Evolutionary conservation across 192 early-diverging fungal species (phyloP), one percentile per base, ranked within the genome.

Genomic region (Dispira simplex): DNA sequence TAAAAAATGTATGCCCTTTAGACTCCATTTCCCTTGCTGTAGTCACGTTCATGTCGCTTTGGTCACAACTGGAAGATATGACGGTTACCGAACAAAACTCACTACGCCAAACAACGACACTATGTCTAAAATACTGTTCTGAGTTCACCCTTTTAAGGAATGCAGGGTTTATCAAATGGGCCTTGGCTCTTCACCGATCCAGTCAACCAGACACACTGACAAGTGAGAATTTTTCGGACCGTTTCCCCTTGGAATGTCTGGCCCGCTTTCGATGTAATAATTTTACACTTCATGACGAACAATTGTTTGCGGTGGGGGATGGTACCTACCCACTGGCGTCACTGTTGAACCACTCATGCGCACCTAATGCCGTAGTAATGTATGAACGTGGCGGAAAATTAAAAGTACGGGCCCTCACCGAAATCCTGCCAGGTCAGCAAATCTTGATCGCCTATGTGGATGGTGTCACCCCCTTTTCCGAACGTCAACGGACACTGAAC

Each of bases 331-430:
- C 85, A 1, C 48, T 88, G 2, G 85, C 80, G 3, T 69, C 86
- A 6, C 65, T 86, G 13, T 73, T 81, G 47, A 84, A 86, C 60
- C 84, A 88, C 64, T 85, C 84, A 13, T 88, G 86, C 65, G 68
- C 64, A 16, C 85, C 86, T 11, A 85, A 85, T 64, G 72, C 77
- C 23, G 75, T 77, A 39, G 73, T 79, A 2, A 71, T 80, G 65
- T 87, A 82, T 53, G 25, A 11, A 23, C 71, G 77, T 46, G 73
- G 72, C 3, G 67, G 66, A 16, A 51, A 56, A 11, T 82, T 85
- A 66, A 47, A 76, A 9, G 60, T 86, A 20, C 73, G 71, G 20
- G 69, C 80, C 6, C 64, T 85, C 6, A 66, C 78, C 46, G 78
- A 81, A 64, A 75, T 88, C 27, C 58, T 55, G 3, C 26, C 69